These are phyloP conservation scores for Tetradesmus obliquus DNA, from an alignment of 139 green algal genomes.

Conservation along the genomic window DNA sequence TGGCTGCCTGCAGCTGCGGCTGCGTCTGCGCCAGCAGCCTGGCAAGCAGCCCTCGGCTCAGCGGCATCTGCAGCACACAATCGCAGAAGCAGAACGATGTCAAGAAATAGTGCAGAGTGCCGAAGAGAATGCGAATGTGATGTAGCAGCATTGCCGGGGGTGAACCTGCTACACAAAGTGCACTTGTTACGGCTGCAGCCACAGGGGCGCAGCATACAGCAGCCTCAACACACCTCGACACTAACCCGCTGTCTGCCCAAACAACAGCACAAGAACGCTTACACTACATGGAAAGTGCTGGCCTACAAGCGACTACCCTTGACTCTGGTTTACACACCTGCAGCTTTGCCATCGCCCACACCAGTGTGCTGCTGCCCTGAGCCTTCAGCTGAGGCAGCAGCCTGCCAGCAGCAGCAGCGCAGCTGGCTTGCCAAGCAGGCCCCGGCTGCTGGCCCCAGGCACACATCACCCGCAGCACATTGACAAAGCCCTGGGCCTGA, in stretches of 20 bases:
- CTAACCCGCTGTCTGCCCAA: neutral
- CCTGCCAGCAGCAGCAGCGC: neutral
- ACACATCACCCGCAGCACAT: conserved; percentile 8
- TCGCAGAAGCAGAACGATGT: neutral
- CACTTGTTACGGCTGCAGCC: no score
- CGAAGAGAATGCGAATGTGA: no score
- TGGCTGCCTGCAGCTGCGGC: conserved; percentile 4
- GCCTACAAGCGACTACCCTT: neutral
- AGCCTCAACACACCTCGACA: neutral
- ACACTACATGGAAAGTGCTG: no score
- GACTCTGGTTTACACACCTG: neutral
- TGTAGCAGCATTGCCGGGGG: no score
- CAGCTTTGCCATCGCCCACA: conserved; percentile 41
- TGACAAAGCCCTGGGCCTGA: conserved; percentile 23
- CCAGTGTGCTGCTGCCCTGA: conserved; percentile 20
- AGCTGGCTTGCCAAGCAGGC: neutral
- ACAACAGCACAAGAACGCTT: no score
- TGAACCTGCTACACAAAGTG: no score
- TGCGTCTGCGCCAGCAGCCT: neutral
- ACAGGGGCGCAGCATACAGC: neutral
- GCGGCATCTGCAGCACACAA: neutral
- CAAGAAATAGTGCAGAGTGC: no score
- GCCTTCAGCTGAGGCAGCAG: neutral
- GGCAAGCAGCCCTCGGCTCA: neutral
- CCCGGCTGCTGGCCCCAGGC: neutral